These are phyloP conservation scores for Umbilicus rupestris DNA, from an alignment of 164 flowering plant genomes.

Conservation along the genomic window DNA sequence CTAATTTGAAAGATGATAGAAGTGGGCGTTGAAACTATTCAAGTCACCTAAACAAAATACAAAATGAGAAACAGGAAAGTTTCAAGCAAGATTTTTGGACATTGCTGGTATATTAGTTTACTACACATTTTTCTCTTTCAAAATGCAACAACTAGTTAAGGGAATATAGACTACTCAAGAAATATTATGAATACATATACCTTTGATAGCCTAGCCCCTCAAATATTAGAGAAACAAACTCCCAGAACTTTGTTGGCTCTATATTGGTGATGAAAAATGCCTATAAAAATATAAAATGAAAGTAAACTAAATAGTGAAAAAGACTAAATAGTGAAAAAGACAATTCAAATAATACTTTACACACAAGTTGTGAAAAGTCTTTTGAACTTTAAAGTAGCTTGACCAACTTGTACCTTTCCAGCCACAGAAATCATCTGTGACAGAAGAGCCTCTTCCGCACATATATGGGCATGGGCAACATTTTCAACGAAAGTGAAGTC, in stretches of 20 bases:
- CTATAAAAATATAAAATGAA: slow-evolving; percentile 27
- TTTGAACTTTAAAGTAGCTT: not conserved
- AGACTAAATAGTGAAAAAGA: not conserved
- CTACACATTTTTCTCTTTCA: too few relatives aligned
- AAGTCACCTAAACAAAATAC: not conserved
- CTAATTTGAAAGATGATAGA: not conserved
- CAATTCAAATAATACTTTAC: slow-evolving; percentile 3
- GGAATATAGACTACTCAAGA: slow-evolving; percentile 8
- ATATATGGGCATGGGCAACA: slow-evolving; percentile 68
- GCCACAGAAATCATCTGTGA: slow-evolving; percentile 42
- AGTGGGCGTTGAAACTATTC: not conserved
- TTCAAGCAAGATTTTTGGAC: not conserved
- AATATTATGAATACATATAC: slow-evolving; percentile 22
- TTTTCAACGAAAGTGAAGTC: slow-evolving; percentile 79
- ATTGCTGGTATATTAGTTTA: not conserved
- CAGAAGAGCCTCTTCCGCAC: slow-evolving; percentile 70
- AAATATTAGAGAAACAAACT: slow-evolving; percentile 46
- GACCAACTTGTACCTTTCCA: slow-evolving; percentile 55
- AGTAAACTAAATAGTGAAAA: slow-evolving; percentile 1
- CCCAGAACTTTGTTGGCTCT: slow-evolving; percentile 62
- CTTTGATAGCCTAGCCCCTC: slow-evolving; percentile 73
- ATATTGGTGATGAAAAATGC: slow-evolving; percentile 76
- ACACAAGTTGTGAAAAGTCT: not conserved
- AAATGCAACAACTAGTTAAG: too few relatives aligned
- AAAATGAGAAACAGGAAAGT: not conserved